Evolutionary conservation across 495 filamentous ascomycete species (phyloP).

Genomic region (Elasticomyces elasticus): DNA sequence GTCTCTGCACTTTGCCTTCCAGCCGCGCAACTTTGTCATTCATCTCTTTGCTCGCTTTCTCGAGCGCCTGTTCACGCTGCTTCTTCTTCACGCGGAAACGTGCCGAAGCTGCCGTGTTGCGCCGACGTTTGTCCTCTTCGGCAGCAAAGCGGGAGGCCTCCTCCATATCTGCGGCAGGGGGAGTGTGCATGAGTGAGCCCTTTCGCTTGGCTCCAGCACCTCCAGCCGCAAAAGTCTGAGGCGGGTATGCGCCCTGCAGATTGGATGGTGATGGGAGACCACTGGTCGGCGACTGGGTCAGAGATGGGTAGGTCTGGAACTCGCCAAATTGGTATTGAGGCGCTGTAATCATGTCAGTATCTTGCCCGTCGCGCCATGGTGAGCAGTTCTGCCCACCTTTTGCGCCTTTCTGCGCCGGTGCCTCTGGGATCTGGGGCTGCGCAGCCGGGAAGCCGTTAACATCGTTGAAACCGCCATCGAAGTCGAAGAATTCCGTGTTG

Average conservation of each 20-base stretch:
- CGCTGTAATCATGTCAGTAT: neutral
- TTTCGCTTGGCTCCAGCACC: too few species aligned
- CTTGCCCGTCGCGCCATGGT: conserved; percentile 1
- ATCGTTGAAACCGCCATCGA: conserved; percentile 43
- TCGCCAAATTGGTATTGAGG: conserved; percentile 1
- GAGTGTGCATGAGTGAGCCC: too few species aligned
- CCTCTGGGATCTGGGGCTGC: neutral
- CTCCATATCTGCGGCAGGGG: conserved; percentile 43
- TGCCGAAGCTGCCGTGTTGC: conserved; percentile 89
- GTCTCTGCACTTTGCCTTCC: conserved; percentile 69
- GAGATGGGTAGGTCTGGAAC: conserved; percentile 6
- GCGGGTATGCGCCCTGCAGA: conserved; percentile 11
- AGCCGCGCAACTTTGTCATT: conserved; percentile 69
- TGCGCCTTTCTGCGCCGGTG: neutral
- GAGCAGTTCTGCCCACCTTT: neutral
- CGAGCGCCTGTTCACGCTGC: conserved; percentile 88
- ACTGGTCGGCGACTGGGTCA: neutral
- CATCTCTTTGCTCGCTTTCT: conserved; percentile 83
- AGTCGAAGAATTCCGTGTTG: conserved; percentile 89
- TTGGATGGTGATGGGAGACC: neutral
- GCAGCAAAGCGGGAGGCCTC: conserved; percentile 67
- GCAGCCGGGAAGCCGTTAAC: neutral
- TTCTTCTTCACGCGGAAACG: conserved; percentile 99
- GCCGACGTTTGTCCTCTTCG: conserved; percentile 93
- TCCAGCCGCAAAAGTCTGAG: too few species aligned